phyloP scores from a whole-genome alignment of 2,329 filamentous ascomycete species.

The Zymoseptoria passerinii region DNA sequence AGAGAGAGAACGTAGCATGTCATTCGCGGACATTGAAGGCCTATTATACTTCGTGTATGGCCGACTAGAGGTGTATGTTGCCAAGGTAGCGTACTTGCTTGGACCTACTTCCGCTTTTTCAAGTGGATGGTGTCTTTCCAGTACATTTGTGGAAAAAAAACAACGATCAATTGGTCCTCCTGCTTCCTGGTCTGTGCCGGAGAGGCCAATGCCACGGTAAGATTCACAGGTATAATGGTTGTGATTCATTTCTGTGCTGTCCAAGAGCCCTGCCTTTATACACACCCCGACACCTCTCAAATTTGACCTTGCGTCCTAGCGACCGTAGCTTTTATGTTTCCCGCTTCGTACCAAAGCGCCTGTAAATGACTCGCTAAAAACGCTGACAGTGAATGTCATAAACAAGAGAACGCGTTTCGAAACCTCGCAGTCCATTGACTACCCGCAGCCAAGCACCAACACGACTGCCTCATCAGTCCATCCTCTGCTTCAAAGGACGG shows the following conservation, averaged over 20 bases:
- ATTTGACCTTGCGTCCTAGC: not conserved
- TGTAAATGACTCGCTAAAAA: not conserved
- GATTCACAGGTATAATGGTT: not conserved
- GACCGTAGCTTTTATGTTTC: not conserved
- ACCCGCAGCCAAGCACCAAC: not conserved
- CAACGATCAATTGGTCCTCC: not conserved
- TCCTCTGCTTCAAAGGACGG: not conserved
- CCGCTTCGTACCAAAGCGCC: not conserved
- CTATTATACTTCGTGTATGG: not conserved
- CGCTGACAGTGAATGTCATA: not conserved
- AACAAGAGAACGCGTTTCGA: not conserved
- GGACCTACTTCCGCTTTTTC: not conserved
- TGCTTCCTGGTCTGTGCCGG: no score
- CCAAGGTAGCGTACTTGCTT: not conserved
- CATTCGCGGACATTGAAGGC: not conserved
- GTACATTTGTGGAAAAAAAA: not conserved
- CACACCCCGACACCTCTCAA: not conserved
- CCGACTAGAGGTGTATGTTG: no score
- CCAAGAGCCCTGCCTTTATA: not conserved
- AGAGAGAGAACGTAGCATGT: not conserved
- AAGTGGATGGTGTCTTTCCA: not conserved
- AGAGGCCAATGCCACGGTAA: not conserved
- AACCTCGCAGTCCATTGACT: not conserved
- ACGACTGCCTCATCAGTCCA: not conserved
- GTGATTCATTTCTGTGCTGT: not conserved